Base-by-base conservation (phyloP, 306 rosid species). In the Ziziphus jujuba region DNA sequence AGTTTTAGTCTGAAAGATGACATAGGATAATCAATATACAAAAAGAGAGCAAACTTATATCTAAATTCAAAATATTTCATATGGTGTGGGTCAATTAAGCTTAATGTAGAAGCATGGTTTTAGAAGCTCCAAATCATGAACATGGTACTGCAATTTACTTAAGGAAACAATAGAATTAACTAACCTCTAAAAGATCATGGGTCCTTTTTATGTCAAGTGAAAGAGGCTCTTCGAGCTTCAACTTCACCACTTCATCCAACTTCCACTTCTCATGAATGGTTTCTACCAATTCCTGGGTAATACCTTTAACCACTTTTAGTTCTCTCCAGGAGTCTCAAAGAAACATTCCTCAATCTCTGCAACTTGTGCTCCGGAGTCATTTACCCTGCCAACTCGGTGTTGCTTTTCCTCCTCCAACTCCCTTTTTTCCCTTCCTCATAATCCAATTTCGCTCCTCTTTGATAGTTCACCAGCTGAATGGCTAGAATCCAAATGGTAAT, bases 251-350 rank as follows among this genome's bases (percentile, higher is more conserved):
- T 80, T 92, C 98, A 73, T 79, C 84, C 47, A 45, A 35, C 73
- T 65, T 81, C 98, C 97, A 89, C 69, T 83, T 92, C 47, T 83
- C 75, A 75, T 79, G 95, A 61, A 87, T 77, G 2, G 80, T 58
- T 76, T 71, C 83, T 61, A 92, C 91, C 85, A 92, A 77, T 52
- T 72, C 88, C 81, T 82, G 91, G 5, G 95, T 84, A 50, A 92
- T 74, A 12, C 98, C 98, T 0, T 80, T 62, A 16, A 82, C 97
- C 31, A 89, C 97, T n/a, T 45, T 79, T 75, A 36, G 76, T 87
- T 66, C 95, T 87, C 70, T 85, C 95, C 72, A 84, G 68, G 91
- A 72, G 87, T 71, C 98, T 85, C 79, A 85, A 76, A 15, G 98
- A 85, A 63, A 92, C 28, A 25, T 87, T 92, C 62, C 97, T 85